Conservation (phyloP, 2,329 filamentous ascomycete species). For the Trichoderma atroviride region DNA sequence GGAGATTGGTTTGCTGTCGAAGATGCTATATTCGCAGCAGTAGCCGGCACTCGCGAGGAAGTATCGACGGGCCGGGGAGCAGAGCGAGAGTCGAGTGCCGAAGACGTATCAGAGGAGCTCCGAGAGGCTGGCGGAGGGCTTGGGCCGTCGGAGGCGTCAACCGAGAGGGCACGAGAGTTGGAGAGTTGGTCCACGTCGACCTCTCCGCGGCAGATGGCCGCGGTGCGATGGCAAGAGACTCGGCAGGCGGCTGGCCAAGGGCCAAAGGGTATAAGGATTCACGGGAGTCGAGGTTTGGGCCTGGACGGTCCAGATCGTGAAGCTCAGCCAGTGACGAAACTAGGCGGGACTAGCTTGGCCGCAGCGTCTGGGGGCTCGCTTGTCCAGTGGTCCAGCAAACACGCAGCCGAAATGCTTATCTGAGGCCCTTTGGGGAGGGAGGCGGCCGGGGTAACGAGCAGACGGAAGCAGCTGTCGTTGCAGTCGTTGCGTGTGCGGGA, state of each 20-base stretch:
- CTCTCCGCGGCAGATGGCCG: slow-evolving; percentile 46
- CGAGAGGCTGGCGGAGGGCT: slow-evolving; percentile 57
- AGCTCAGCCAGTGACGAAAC: slow-evolving; percentile 21
- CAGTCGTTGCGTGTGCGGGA: slow-evolving; percentile 5
- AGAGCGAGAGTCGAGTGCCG: slow-evolving; percentile 42
- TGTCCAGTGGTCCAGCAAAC: slow-evolving; percentile 20
- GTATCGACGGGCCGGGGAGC: slow-evolving; percentile 33
- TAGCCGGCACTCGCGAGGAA: slow-evolving; percentile 36
- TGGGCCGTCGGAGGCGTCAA: slow-evolving; percentile 64
- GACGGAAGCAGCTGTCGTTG: slow-evolving; percentile 10
- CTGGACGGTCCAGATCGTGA: slow-evolving; percentile 5
- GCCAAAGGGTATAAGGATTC: slow-evolving; percentile 32
- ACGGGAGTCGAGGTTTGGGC: slow-evolving; percentile 15
- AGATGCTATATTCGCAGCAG: slow-evolving; percentile 47
- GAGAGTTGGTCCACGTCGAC: slow-evolving; percentile 47
- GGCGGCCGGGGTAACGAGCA: neutral
- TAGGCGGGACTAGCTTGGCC: neutral
- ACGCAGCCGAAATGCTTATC: slow-evolving; percentile 22
- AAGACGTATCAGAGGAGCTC: slow-evolving; percentile 52
- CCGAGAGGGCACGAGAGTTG: slow-evolving; percentile 40
- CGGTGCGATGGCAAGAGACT: slow-evolving; percentile 34
- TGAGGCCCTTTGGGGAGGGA: neutral
- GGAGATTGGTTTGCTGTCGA: slow-evolving; percentile 37
- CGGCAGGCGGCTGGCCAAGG: slow-evolving; percentile 32
- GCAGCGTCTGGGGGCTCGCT: neutral